These are phyloP conservation scores for Ziziphus jujuba DNA, from an alignment of 306 rosid species.

Conservation along the genomic window DNA sequence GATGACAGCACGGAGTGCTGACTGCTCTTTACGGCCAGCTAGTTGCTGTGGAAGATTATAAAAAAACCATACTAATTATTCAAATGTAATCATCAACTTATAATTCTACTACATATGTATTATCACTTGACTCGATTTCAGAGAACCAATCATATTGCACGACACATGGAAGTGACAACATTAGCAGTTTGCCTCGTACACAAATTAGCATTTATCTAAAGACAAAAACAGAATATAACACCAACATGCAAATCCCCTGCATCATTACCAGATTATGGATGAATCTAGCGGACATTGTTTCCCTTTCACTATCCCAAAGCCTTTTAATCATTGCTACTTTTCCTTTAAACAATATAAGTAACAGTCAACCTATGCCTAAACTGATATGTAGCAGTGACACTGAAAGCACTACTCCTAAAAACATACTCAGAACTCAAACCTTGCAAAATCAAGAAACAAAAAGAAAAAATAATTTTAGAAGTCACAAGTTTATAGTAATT, in stretches of 20 bases:
- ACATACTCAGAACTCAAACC: constrained; percentile 1
- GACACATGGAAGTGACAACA: neutral
- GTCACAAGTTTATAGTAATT: neutral
- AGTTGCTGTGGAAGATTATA: constrained; percentile 58
- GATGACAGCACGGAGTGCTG: constrained; percentile 88
- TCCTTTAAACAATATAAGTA: neutral
- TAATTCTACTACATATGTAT: too few relatives aligned
- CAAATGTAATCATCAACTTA: constrained; percentile 5
- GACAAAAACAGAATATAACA: neutral
- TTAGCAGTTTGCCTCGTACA: neutral
- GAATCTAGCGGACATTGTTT: neutral
- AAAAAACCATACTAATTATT: constrained; percentile 24
- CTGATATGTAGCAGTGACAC: neutral
- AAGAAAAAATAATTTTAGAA: too few relatives aligned
- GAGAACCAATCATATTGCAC: neutral
- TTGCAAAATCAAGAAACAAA: neutral
- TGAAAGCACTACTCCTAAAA: too few relatives aligned
- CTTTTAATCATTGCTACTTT: neutral
- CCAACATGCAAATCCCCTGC: neutral
- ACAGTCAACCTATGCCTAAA: neutral
- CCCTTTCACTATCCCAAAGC: constrained; percentile 7
- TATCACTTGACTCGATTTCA: too few relatives aligned
- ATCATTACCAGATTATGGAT: neutral
- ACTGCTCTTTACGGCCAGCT: constrained; percentile 95
- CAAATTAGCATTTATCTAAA: neutral